Conservation (phyloP, 2,329 filamentous ascomycete species). For the Cryphonectria japonica region DNA sequence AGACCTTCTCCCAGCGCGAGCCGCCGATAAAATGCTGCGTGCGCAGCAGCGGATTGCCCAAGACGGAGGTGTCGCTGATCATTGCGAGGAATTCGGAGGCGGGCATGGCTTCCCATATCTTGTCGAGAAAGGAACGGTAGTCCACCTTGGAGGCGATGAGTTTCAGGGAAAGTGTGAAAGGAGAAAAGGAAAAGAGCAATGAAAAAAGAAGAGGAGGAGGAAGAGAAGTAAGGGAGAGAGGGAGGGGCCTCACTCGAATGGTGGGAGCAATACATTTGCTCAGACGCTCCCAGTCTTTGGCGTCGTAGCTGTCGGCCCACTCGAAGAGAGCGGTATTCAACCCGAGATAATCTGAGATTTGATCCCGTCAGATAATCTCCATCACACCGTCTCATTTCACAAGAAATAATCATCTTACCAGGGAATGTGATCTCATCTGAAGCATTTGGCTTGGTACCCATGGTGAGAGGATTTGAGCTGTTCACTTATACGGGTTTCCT, state of each 20-base stretch:
- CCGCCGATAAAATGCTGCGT: constrained; percentile 69
- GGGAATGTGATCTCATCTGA: constrained; percentile 28
- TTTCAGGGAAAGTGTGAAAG: not conserved
- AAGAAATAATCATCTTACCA: constrained; percentile 11
- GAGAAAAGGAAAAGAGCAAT: too few relatives aligned
- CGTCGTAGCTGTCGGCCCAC: constrained; percentile 61
- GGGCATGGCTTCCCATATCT: constrained; percentile 64
- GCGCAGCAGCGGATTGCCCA: constrained; percentile 64
- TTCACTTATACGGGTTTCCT: not conserved
- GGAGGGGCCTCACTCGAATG: constrained; percentile 46
- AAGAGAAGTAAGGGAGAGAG: not conserved
- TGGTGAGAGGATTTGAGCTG: constrained; percentile 6
- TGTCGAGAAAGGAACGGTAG: constrained; percentile 68
- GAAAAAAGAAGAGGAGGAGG: too few relatives aligned
- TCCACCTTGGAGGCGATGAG: constrained; percentile 57
- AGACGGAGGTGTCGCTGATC: constrained; percentile 58
- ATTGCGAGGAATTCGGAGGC: constrained; percentile 65
- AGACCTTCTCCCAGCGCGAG: constrained; percentile 60
- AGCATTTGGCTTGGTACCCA: constrained; percentile 19
- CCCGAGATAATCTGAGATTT: constrained; percentile 33
- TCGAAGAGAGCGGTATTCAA: constrained; percentile 34
- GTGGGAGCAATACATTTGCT: constrained; percentile 66
- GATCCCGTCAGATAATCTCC: not conserved
- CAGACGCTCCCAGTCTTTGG: constrained; percentile 67
- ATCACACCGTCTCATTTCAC: not conserved